A percentile compares a stretch with the other conserved stretches of the same genome.
Conservation (phyloP, 2,329 filamentous ascomycete species). For the Laburnicola sp. region DNA sequence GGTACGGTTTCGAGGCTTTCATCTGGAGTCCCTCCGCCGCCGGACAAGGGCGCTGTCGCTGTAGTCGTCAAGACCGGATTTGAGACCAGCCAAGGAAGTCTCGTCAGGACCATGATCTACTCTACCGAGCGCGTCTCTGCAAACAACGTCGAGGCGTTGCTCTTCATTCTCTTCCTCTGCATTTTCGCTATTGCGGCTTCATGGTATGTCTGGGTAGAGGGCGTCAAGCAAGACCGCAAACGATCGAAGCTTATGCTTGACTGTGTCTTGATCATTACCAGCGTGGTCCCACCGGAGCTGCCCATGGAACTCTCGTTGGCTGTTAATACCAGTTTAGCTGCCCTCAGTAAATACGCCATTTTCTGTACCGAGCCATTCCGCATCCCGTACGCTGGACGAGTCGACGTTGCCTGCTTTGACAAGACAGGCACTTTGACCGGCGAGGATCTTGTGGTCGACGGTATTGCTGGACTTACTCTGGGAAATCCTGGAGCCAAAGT, state of each 20-base stretch:
- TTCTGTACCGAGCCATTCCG: conserved; percentile 99
- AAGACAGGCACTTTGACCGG: conserved; percentile 97
- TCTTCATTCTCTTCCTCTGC: conserved; percentile 95
- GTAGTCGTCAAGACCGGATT: conserved; percentile 97
- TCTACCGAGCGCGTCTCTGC: conserved; percentile 98
- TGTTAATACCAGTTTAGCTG: conserved; percentile 95
- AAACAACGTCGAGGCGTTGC: conserved; percentile 92
- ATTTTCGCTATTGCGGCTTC: conserved; percentile 96
- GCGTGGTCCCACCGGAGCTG: conserved; percentile 95
- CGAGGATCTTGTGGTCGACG: conserved; percentile 94
- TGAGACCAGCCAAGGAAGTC: conserved; percentile 95
- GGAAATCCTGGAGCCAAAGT: conserved; percentile 67
- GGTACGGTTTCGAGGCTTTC: conserved; percentile 65
- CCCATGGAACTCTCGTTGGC: conserved; percentile 98
- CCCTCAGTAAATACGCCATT: conserved; percentile 91
- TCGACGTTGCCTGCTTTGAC: conserved; percentile 97
- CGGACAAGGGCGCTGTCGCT: conserved; percentile 91
- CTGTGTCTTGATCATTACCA: conserved; percentile 96
- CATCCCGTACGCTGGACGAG: conserved; percentile 91
- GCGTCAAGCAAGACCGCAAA: conserved; percentile 91
- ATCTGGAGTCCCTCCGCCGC: conserved; percentile 79
- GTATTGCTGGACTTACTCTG: conserved; percentile 85
- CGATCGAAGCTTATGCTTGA: conserved; percentile 95
- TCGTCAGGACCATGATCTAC: conserved; percentile 99
- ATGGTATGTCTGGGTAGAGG: conserved; percentile 99